phyloP scores from a whole-genome alignment of 441 rosid genomes.

The Omphalea diandra region DNA sequence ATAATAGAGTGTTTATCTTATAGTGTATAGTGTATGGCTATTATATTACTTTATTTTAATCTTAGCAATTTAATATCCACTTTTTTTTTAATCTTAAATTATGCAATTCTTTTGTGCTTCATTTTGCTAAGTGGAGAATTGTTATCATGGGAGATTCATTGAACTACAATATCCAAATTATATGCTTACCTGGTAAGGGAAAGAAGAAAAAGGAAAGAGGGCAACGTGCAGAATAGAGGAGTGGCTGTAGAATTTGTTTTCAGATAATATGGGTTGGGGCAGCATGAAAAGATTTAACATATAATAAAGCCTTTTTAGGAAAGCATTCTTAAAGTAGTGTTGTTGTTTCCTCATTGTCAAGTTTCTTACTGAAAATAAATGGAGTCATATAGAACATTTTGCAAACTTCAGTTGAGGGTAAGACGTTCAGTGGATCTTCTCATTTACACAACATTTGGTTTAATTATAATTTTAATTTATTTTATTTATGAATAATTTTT shows the following conservation, averaged over 20 bases:
- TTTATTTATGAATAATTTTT: no score
- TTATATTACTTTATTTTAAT: no score
- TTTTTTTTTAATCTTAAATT: slow-evolving; percentile 1
- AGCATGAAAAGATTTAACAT: slow-evolving; percentile 14
- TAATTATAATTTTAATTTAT: no score
- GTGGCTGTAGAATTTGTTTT: slow-evolving; percentile 25
- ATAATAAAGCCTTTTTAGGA: slow-evolving; percentile 26
- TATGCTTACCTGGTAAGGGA: slow-evolving; percentile 12
- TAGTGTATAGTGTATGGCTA: no score
- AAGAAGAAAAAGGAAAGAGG: slow-evolving; percentile 4
- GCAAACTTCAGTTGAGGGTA: slow-evolving; percentile 10
- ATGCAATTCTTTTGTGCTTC: slow-evolving; percentile 11
- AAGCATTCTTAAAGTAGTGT: no score
- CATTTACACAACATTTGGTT: no score
- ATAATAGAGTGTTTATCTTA: no score
- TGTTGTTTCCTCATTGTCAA: slow-evolving; percentile 24
- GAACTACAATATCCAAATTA: slow-evolving; percentile 10
- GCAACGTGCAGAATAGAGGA: slow-evolving; percentile 17
- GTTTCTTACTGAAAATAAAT: slow-evolving; percentile 24
- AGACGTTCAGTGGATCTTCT: not conserved
- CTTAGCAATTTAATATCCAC: no score
- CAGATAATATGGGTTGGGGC: slow-evolving; percentile 18
- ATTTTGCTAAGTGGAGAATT: slow-evolving; percentile 19
- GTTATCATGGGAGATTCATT: slow-evolving; percentile 4
- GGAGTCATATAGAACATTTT: slow-evolving; percentile 4